A percentile compares a stretch with the other conserved stretches of the same genome.
phyloP scores from a whole-genome alignment of 371 early-diverging fungal genomes.

The Chytridiales sp. region DNA sequence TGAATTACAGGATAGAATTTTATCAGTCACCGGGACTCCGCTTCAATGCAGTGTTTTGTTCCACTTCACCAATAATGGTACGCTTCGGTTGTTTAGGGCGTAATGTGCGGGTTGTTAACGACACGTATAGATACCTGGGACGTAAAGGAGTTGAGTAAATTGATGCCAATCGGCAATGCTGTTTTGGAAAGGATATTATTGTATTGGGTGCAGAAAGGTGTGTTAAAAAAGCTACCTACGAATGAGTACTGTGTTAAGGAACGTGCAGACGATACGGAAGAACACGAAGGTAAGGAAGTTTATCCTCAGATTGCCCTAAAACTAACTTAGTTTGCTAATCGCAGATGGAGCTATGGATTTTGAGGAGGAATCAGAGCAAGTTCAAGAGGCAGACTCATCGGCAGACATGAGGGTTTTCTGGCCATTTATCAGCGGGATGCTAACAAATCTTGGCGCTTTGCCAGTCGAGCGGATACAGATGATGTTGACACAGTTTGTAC shows the following conservation, averaged over 20 bases:
- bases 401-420: conserved; percentile 10
- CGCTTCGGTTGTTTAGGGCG: not conserved
- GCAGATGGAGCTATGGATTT: too few relatives aligned
- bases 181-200: not conserved
- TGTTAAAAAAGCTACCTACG: conserved; percentile 8
- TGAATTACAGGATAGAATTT: conserved; percentile 8
- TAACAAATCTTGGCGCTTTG: conserved; percentile 9
- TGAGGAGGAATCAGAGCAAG: too few relatives aligned
- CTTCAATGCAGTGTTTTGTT: conserved; percentile 8
- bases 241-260: conserved; percentile 2
- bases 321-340: not conserved
- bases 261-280: not conserved
- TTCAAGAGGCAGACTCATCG: too few relatives aligned
- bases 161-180: too few relatives aligned
- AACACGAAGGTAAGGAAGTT: not conserved
- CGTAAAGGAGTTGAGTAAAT: too few relatives aligned
- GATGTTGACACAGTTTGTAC: conserved; percentile 9
- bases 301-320: not conserved
- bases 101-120: too few relatives aligned
- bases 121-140: too few relatives aligned
- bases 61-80: conserved; percentile 4
- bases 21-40: conserved; percentile 13
- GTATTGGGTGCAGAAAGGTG: conserved; percentile 13
- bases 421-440: conserved; percentile 13
- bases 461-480: conserved; percentile 14